Evolutionary conservation across 805 yeast genomes (phyloP).

Genomic region (Sugiyamaella boreocaroliniensis): DNA sequence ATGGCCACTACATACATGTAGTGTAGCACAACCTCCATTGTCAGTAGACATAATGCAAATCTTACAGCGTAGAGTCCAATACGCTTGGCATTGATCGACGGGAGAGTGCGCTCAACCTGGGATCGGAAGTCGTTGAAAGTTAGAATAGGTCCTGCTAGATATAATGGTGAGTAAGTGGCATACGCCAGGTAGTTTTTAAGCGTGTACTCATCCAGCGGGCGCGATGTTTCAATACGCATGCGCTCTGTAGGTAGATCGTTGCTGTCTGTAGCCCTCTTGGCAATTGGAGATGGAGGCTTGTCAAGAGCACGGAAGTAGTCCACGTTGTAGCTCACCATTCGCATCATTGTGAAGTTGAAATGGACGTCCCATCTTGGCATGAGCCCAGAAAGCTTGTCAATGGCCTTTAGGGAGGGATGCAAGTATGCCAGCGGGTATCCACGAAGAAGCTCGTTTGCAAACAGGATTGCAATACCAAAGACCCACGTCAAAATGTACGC

Average conservation of each 20-base stretch:
- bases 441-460: slow-evolving; percentile 66
- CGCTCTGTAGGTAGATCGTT: slow-evolving; percentile 41
- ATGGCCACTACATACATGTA: slow-evolving; percentile 90
- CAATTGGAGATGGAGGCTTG: slow-evolving; percentile 2
- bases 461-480: slow-evolving; percentile 71
- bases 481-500: slow-evolving; percentile 48
- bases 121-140: slow-evolving; percentile 86
- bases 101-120: slow-evolving; percentile 49
- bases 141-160: slow-evolving; percentile 90
- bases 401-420: slow-evolving; percentile 36
- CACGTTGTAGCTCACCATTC: slow-evolving; percentile 75
- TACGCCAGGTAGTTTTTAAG: slow-evolving; percentile 68
- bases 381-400: slow-evolving; percentile 68
- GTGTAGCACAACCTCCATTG: slow-evolving; percentile 87
- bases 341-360: slow-evolving; percentile 78
- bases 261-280: background rate
- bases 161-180: slow-evolving; percentile 76
- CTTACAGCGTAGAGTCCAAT: slow-evolving; percentile 58
- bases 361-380: slow-evolving; percentile 93
- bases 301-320: slow-evolving; percentile 45
- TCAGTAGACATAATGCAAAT: slow-evolving; percentile 63
- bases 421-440: slow-evolving; percentile 44
- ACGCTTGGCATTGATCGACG: slow-evolving; percentile 51
- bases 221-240: slow-evolving; percentile 51
- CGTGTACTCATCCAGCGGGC: slow-evolving; percentile 54